Base-by-base conservation (phyloP, 108 stramenopile genomes). In the Conticribra weissflogii region DNA sequence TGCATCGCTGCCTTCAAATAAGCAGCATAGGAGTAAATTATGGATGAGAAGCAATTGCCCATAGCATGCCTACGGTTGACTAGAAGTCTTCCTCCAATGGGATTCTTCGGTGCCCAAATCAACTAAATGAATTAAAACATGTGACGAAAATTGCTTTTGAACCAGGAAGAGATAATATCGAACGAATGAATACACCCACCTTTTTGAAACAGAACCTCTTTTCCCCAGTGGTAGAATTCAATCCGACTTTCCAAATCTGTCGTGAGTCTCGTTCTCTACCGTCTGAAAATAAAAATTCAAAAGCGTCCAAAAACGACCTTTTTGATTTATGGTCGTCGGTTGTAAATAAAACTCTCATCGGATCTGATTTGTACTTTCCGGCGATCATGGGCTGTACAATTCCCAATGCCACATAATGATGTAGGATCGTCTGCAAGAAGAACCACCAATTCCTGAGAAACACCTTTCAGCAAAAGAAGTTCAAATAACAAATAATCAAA, bases 381-480 rank as follows among this genome's bases (percentile, higher is more conserved):
- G 27, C 50, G 31, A 57, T 52, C 17, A 54, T 30, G 54, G 64
- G 63, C 32, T 72, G 62, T 3, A 65, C 60, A 2, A 66, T 24
- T 18, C 32, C 55, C 23, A 54, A 4, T 22, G 52, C 3, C 14
- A 74, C 50, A 32, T 51, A 74, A 44, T 65, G 32, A 19, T 74
- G 31, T 17, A 74, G 27, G 18, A 65, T 24, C 7, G 16, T 22
- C 32, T 24, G 29, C 19, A 65, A 41, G 33, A 74, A 66, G 64
- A 74, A 74, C 73, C 73, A 74, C 73, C 73, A 74, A 32, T 74
- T 74, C 55, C 57, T 18, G 65, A 3, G 3, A 4, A 45, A 3
- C 15, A 47, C 12, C 8, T 41, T 9, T 41, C 8, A 12, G 12
- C 8, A 41, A 9, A 41, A 41, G 12, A 41, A 41, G 36, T 41